phyloP scores from a whole-genome alignment of 257 asterid species.

The Vinca minor region DNA sequence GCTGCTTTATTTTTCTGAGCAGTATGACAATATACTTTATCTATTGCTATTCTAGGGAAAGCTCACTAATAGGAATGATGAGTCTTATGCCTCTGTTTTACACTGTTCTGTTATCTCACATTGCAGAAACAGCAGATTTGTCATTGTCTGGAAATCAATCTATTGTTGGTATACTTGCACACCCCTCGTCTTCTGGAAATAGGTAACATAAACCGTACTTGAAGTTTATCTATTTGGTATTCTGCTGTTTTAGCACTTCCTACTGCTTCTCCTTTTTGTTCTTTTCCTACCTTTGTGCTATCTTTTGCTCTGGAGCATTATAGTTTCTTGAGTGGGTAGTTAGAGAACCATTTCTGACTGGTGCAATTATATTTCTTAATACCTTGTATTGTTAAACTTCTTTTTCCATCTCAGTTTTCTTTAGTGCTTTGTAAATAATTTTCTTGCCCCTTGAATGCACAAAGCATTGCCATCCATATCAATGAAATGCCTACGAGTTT shows the following conservation, averaged over 20 bases:
- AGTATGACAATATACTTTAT: background rate
- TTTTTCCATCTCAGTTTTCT: no score
- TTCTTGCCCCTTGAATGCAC: background rate
- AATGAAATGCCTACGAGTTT: no score
- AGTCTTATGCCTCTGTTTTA: background rate
- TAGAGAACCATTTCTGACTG: no score
- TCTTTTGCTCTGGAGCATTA: background rate
- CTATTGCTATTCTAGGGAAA: background rate
- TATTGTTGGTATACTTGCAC: slow-evolving; percentile 82
- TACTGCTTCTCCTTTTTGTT: background rate
- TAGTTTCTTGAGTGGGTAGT: no score
- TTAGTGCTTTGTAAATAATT: background rate
- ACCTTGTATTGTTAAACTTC: no score
- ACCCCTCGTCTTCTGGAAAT: slow-evolving; percentile 73
- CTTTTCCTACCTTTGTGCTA: background rate
- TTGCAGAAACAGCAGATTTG: slow-evolving; percentile 72
- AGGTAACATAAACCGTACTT: slow-evolving; percentile 65
- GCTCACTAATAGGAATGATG: background rate
- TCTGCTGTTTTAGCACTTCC: background rate
- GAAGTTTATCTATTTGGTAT: slow-evolving; percentile 7
- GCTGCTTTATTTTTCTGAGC: background rate
- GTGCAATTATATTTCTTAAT: no score
- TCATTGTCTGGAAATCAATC: slow-evolving; percentile 55
- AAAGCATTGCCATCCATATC: background rate
- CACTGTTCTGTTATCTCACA: slow-evolving; percentile 10